These are phyloP conservation scores for Chlamydomonas applanata DNA, from an alignment of 139 green algal genomes.

Conservation along the genomic window DNA sequence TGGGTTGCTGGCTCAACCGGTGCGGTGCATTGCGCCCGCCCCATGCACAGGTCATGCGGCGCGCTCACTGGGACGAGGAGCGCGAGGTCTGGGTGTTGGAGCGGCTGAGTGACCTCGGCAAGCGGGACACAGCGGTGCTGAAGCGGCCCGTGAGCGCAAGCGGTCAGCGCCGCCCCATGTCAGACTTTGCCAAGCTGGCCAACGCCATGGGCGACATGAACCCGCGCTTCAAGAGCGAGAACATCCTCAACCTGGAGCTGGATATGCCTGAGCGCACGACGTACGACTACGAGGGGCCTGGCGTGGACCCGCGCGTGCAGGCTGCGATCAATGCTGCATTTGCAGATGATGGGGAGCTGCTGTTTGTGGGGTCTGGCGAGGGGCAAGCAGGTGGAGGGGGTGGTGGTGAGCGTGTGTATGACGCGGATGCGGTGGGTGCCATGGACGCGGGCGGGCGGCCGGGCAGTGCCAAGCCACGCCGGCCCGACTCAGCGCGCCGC, in stretches of 20 bases:
- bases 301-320: conserved; percentile 50
- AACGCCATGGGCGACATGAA: conserved; percentile 71
- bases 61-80: conserved; percentile 70
- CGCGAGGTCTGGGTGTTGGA: conserved; percentile 68
- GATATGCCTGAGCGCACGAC: conserved; percentile 75
- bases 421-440: background rate
- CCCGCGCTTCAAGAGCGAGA: conserved; percentile 74
- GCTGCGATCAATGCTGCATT: conserved; percentile 57
- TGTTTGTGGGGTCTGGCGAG: conserved; percentile 40
- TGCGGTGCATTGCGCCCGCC: background rate
- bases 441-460: conserved; percentile 3
- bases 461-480: background rate
- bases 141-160: conserved; percentile 29
- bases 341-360: conserved; percentile 50
- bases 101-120: conserved; percentile 42
- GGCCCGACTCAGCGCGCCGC: conserved; percentile 4
- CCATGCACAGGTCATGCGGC: conserved; percentile 50
- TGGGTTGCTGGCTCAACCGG: too few relatives aligned
- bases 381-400: background rate
- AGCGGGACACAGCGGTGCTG: conserved; percentile 20
- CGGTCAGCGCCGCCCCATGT: conserved; percentile 50
- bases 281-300: conserved; percentile 54
- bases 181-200: conserved; percentile 57
- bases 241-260: conserved; percentile 74
- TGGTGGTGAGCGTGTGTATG: conserved; percentile 11